Evolutionary conservation across 2,329 filamentous ascomycete species (phyloP).

Genomic region (Huntiella abstrusa): DNA sequence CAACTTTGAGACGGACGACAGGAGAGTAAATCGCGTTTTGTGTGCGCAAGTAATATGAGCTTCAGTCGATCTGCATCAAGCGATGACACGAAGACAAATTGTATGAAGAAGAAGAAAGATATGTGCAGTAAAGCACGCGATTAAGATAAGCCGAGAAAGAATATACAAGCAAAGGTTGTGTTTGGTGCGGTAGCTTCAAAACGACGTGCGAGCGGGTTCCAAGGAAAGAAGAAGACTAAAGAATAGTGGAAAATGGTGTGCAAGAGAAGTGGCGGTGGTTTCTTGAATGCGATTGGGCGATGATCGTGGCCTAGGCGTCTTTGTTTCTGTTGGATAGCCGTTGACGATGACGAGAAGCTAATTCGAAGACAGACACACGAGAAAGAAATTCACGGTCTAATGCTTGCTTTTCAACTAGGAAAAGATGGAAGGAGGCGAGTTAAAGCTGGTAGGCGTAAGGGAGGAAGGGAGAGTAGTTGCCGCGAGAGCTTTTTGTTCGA

Average conservation of each 20-base stretch:
- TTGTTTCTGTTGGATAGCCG: too few species aligned
- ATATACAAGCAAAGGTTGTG: too few species aligned
- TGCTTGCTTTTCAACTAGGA: constrained; percentile 16
- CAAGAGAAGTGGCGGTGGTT: not conserved
- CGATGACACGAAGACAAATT: not conserved
- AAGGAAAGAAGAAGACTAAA: not conserved
- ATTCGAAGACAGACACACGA: constrained; percentile 6
- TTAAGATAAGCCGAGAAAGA: too few species aligned
- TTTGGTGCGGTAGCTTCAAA: too few species aligned
- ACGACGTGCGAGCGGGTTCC: not conserved
- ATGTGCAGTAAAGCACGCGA: too few species aligned
- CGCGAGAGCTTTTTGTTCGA: too few species aligned
- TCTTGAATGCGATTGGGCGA: not conserved
- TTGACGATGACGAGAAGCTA: too few species aligned
- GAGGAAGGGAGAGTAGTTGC: too few species aligned
- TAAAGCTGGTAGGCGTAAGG: too few species aligned
- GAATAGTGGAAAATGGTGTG: not conserved
- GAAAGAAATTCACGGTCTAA: constrained; percentile 14
- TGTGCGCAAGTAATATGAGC: not conserved
- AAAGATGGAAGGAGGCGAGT: constrained; percentile 11
- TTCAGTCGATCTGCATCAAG: not conserved
- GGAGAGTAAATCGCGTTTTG: not conserved
- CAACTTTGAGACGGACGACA: not conserved
- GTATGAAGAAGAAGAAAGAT: not conserved
- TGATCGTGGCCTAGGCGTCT: not conserved